Evolutionary conservation across 2,329 filamentous ascomycete species (phyloP).

Genomic region (Exophiala oligosperma): DNA sequence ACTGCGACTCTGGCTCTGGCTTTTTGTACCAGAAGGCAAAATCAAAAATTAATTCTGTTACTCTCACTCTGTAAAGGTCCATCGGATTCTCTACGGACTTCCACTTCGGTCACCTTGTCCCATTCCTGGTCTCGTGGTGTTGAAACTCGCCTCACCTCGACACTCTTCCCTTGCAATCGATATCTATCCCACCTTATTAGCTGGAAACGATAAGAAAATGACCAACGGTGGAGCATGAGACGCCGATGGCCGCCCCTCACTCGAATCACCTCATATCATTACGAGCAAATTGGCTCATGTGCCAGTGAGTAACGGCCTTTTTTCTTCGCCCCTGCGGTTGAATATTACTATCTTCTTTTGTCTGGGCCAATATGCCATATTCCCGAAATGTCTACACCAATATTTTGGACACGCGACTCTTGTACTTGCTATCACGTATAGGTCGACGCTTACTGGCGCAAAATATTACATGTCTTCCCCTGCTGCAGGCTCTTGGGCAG

Average conservation of each 20-base stretch:
- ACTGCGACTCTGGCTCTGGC: too few species aligned
- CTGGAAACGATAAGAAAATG: not conserved
- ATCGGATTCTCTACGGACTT: too few species aligned
- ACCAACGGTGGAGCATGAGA: not conserved
- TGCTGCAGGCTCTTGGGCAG: constrained; percentile 8
- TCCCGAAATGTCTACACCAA: not conserved
- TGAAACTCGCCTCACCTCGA: not conserved
- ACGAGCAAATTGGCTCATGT: not conserved
- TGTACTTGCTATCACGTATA: constrained; percentile 11
- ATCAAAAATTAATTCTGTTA: too few species aligned
- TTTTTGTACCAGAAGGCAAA: too few species aligned
- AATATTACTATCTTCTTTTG: constrained; percentile 4
- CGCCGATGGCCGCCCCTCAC: not conserved
- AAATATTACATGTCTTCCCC: not conserved
- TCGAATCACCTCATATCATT: constrained; percentile 1
- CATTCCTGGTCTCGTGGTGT: too few species aligned
- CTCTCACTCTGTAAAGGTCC: too few species aligned
- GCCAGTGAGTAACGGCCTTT: not conserved
- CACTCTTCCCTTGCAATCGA: not conserved
- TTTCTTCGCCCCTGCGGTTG: not conserved
- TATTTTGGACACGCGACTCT: constrained; percentile 20
- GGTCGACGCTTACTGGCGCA: constrained; percentile 15
- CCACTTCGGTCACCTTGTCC: too few species aligned
- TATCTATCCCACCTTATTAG: not conserved
- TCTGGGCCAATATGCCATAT: not conserved